These are phyloP conservation scores for Exophiala oligosperma DNA, from an alignment of 2,329 filamentous ascomycete genomes.

Conservation along the genomic window DNA sequence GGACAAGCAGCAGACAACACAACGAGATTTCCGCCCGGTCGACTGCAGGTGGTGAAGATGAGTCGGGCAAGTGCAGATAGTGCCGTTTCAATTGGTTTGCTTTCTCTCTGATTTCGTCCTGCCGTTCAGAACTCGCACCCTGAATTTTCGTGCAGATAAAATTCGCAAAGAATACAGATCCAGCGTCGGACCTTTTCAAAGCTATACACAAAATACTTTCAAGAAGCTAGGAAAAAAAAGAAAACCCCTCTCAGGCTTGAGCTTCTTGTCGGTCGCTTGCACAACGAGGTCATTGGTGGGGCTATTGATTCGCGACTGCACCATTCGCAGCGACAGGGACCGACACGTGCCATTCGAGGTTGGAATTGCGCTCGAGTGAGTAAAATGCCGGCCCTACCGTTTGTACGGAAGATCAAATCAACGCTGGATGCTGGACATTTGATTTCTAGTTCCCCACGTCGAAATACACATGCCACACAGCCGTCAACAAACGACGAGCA, in stretches of 20 bases:
- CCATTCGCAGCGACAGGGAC: not conserved
- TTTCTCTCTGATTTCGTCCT: not conserved
- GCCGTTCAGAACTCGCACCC: not conserved
- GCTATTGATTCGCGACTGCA: not conserved
- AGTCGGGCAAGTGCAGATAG: not conserved
- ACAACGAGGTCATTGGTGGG: not conserved
- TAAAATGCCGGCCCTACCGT: conserved; percentile 21
- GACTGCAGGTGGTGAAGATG: not conserved
- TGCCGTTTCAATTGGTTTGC: not conserved
- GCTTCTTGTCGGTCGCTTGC: not conserved
- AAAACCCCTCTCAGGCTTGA: not conserved
- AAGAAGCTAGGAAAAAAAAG: not conserved
- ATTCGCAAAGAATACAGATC: not conserved
- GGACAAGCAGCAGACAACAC: not conserved
- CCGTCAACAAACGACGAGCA: conserved; percentile 2
- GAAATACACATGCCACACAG: not conserved
- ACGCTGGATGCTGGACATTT: conserved; percentile 8
- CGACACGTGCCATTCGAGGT: conserved; percentile 2
- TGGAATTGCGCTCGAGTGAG: not conserved
- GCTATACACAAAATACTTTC: not conserved
- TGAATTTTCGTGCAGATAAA: not conserved
- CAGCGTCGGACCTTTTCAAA: not conserved
- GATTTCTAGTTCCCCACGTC: not conserved
- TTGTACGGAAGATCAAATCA: conserved; percentile 26
- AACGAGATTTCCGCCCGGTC: not conserved